Evolutionary conservation across 768 basidiomycete genomes (phyloP), one percentile per base, ranked within the genome.

Genomic region (Pholiota molesta): DNA sequence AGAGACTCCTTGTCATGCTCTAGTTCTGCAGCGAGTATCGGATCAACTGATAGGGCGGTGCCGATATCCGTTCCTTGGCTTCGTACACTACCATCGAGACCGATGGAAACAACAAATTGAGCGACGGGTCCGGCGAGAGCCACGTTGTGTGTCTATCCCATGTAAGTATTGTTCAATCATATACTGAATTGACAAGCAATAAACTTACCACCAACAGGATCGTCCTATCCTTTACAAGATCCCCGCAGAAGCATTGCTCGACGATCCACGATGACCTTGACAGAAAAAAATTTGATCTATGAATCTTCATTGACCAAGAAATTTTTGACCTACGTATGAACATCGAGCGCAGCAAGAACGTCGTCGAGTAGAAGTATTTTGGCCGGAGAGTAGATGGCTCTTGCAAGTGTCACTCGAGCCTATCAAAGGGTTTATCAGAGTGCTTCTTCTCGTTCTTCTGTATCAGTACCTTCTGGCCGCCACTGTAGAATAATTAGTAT

Each of bases 361-460:
- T 93, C 91, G 66, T 94, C 92, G 45, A 93, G 74, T 16, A 94
- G 72, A 7, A 94, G 69, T 19, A 87, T 84, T 31, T 84, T 72
- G 0, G 90, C 86, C 16, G 74, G 72, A 3, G 80, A 81, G 57
- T 83, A 82, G 1, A 82, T 70, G 9, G 80, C 81, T 29, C 81
- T 73, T 21, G 81, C 80, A 5, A 83, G 73, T 1, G 77, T 79
- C 13, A 81, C 67, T 19, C 81, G 74, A 31, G 81, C 88, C 77
- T 88, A 49, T 35, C 47, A 11, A 26, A 26, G 4, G 26, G 6
- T 47, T 31, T 28, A 16, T 45, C 26, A 49, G 47, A 26, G 1
- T 21, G 10, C 6, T 13, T 23, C 8, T 47, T 47, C 23, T 47
- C 45, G 7, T 47, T 19, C 13, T 1, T 47, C 21, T 52, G 42